Evolutionary conservation across 805 yeast species (phyloP).

Genomic region (Yarrowia sp.): DNA sequence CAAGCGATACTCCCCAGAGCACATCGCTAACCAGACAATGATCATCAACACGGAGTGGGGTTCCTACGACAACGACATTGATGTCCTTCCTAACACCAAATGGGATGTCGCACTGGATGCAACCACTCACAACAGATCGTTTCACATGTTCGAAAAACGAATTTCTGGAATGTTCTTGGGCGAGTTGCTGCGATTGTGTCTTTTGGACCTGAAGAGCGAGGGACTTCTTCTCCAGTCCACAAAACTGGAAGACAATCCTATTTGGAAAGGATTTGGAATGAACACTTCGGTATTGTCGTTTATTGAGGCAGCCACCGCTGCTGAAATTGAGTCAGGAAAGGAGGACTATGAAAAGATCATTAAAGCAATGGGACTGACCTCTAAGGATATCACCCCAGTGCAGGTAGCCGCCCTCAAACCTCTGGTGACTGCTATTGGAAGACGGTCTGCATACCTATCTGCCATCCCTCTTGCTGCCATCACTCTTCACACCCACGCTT

Average conservation of each 20-base stretch:
- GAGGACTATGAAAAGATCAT: conserved; percentile 85
- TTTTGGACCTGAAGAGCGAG: conserved; percentile 66
- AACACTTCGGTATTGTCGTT: conserved; percentile 85
- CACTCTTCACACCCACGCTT: conserved; percentile 67
- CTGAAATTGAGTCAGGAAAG: conserved; percentile 64
- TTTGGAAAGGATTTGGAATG: conserved; percentile 47
- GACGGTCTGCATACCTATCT: conserved; percentile 87
- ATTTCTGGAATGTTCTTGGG: conserved; percentile 93
- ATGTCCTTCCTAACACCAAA: conserved; percentile 75
- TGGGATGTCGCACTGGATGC: conserved; percentile 78
- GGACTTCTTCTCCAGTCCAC: conserved; percentile 61
- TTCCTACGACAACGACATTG: conserved; percentile 85
- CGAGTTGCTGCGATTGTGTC: conserved; percentile 77
- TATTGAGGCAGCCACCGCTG: conserved; percentile 76
- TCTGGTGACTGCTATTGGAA: conserved; percentile 78
- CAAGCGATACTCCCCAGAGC: conserved; percentile 45
- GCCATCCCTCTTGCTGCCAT: conserved; percentile 92
- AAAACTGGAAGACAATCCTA: conserved; percentile 42
- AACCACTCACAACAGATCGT: conserved; percentile 79
- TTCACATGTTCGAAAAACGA: conserved; percentile 91
- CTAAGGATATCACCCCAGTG: conserved; percentile 65
- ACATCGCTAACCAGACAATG: conserved; percentile 57
- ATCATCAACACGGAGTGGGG: conserved; percentile 98
- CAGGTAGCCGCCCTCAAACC: conserved; percentile 79
- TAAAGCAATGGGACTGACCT: conserved; percentile 82